Base-by-base conservation (phyloP, 164 flowering plant species). In the Euptelea pleiosperma region DNA sequence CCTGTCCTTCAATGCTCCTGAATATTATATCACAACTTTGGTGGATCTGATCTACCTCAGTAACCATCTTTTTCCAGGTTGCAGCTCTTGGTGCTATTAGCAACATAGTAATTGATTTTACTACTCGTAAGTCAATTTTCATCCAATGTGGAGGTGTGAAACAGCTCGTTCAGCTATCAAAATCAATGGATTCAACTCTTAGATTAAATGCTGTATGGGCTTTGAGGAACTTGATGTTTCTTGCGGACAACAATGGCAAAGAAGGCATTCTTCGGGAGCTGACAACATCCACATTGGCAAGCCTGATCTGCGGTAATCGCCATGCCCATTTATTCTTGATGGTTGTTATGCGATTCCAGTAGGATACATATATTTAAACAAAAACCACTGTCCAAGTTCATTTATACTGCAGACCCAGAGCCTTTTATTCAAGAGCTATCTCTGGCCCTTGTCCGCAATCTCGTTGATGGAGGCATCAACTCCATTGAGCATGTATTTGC, bases 391-490 rank as follows among this genome's bases (percentile, higher is more conserved):
- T 7, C 26, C 42, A 8, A 34, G 25, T 58, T 22, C 44, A 21
- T 52, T 60, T 61, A 25, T 52, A 22, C 24, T 75, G 65, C 83
- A 94, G 99, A 94, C 47, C 78, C 87, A 47, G 97, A 88, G 69
- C 78, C 87, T 31, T 62, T 51, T 43, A 80, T 94, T 39, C 99
- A 91, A 76, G 99, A 83, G 77, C 93, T 88, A 80, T 89, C 97
- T 55, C 64, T 94, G 71, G 95, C 82, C 46, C 69, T 94, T 73
- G 80, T 82, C 36, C 77, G 99, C 55, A 94, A 94, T 82, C 86
- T 94, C 64, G 82, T 91, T 60, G 95, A 91, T 78, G 97, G 97
- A 28, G 55, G 75, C 59, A 45, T 73, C 22, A 59, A 77, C 37
- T 83, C 76, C 24, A 55, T 85, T 63, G 85, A 94, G 24, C 79